These are phyloP conservation scores for Celoporthe dispersa DNA, from an alignment of 2,329 filamentous ascomycete genomes.

Conservation along the genomic window DNA sequence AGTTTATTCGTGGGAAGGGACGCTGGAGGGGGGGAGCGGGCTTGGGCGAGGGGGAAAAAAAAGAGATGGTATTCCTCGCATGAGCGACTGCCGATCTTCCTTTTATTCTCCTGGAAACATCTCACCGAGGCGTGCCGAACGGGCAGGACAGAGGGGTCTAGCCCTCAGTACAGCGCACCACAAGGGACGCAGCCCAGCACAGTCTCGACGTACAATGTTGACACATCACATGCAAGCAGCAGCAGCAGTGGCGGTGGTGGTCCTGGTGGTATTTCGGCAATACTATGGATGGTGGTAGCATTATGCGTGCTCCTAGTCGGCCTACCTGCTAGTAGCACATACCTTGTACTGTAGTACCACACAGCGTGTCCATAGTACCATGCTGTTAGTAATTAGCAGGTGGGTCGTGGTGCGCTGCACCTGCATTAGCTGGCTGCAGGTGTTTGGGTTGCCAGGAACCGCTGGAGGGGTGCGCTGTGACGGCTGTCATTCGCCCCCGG, in stretches of 20 bases:
- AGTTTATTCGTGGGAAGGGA: not conserved
- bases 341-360: not conserved
- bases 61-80: not conserved
- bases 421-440: slow-evolving; percentile 5
- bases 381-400: not conserved
- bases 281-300: not conserved
- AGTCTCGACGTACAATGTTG: not conserved
- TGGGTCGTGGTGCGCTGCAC: not conserved
- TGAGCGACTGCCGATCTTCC: not conserved
- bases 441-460: not conserved
- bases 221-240: not conserved
- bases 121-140: not conserved
- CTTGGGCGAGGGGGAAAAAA: not conserved
- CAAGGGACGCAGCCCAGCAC: not conserved
- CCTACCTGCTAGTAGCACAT: not conserved
- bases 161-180: not conserved
- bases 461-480: not conserved
- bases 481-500: not conserved
- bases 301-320: no score
- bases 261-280: not conserved
- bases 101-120: not conserved
- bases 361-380: slow-evolving; percentile 2
- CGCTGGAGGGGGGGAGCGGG: not conserved
- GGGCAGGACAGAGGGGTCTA: not conserved
- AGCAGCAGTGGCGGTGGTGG: no score